Evolutionary conservation across 1,284 basidiomycete genomes (phyloP).

Genomic region (Cutaneotrichosporon daszewskae): DNA sequence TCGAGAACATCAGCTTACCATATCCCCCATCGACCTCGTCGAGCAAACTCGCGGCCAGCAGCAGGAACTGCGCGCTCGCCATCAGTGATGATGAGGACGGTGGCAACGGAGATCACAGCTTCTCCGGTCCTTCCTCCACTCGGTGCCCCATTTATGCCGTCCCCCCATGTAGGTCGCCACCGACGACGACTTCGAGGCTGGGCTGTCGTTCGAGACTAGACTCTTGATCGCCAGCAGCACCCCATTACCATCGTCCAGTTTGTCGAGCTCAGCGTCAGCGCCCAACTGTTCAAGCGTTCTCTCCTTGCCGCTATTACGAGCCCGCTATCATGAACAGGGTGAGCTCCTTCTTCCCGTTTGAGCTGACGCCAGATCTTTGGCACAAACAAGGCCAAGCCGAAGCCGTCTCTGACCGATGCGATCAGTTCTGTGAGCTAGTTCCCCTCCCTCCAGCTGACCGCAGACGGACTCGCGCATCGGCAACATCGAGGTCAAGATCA

Average conservation of each 20-base stretch:
- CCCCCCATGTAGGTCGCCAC: no score
- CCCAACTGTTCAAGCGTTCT: neutral
- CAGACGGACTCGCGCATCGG: constrained; percentile 85
- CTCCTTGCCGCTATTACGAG: no score
- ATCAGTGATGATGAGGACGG: no score
- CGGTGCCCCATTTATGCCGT: constrained; percentile 1
- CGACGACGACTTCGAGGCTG: no score
- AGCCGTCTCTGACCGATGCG: constrained; percentile 81
- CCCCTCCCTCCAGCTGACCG: neutral
- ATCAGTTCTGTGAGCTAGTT: constrained; percentile 68
- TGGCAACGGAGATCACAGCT: no score
- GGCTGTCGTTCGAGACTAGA: no score
- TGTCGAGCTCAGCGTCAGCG: no score
- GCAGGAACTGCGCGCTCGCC: constrained; percentile 17
- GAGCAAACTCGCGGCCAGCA: constrained; percentile 25
- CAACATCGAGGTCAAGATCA: constrained; percentile 92
- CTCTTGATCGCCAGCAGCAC: neutral
- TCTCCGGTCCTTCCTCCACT: no score
- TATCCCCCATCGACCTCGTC: constrained; percentile 17
- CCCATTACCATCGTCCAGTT: no score
- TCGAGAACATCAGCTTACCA: neutral
- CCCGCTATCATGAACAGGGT: constrained; percentile 36
- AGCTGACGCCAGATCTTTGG: constrained; percentile 61
- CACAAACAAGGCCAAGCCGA: constrained; percentile 60
- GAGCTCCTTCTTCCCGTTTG: neutral